Evolutionary conservation across 345 rosid genomes (phyloP).

Genomic region (Melaleuca quinquenervia): DNA sequence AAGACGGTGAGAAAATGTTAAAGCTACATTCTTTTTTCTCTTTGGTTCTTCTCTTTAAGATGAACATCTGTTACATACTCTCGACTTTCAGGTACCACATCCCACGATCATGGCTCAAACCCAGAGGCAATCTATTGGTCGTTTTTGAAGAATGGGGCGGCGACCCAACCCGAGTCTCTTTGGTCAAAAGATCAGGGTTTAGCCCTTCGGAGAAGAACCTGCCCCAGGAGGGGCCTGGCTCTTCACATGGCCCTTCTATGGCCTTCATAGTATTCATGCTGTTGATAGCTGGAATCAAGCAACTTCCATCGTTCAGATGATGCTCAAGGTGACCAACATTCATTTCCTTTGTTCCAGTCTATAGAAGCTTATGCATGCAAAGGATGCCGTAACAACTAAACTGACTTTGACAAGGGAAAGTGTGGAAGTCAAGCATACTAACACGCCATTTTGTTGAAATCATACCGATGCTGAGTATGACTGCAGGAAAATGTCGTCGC

Average conservation of each 20-base stretch:
- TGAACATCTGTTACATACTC: no score
- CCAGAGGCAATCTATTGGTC: conserved; percentile 7
- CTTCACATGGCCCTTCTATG: not conserved
- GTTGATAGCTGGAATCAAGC: not conserved
- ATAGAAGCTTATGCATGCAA: not conserved
- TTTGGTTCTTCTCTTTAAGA: not conserved
- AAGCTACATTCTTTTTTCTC: not conserved
- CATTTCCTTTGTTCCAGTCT: not conserved
- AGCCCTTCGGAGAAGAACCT: not conserved
- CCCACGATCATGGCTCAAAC: conserved; percentile 12
- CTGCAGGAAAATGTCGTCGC: not conserved
- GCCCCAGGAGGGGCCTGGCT: not conserved
- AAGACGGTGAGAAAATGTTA: conserved; percentile 3
- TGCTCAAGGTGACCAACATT: not conserved
- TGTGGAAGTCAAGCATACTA: not conserved
- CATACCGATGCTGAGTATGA: not conserved
- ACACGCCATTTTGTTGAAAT: not conserved
- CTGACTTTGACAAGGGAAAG: not conserved
- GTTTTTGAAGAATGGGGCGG: conserved; percentile 15
- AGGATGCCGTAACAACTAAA: not conserved
- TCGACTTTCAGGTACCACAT: conserved; percentile 10
- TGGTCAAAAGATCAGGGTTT: not conserved
- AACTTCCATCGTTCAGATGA: not conserved
- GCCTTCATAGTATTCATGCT: not conserved
- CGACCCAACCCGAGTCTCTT: conserved; percentile 1